These are phyloP conservation scores for Gilbertella persicaria DNA, from an alignment of 371 early-diverging fungal species.

Conservation along the genomic window DNA sequence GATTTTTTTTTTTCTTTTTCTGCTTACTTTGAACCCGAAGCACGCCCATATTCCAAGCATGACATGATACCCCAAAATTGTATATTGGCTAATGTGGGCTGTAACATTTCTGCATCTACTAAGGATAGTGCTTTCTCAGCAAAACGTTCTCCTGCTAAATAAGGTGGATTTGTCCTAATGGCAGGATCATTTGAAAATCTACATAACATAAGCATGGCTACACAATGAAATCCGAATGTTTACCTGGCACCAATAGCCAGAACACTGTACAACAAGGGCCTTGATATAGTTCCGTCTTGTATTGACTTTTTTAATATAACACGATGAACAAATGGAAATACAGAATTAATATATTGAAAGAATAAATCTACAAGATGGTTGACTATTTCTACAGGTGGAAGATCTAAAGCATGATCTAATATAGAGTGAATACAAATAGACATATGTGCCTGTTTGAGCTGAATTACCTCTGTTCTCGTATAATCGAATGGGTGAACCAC, in stretches of 20 bases:
- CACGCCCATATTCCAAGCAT: constrained; percentile 62
- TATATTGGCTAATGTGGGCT: constrained; percentile 56
- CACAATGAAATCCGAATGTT: not conserved
- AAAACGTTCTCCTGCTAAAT: constrained; percentile 45
- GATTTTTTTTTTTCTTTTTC: too few relatives aligned
- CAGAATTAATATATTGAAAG: constrained; percentile 56
- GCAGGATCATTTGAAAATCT: constrained; percentile 44
- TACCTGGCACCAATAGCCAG: constrained; percentile 50
- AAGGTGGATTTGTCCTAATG: constrained; percentile 44
- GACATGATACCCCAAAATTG: constrained; percentile 64
- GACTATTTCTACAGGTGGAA: constrained; percentile 48
- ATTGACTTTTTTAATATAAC: constrained; percentile 29
- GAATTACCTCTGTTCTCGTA: constrained; percentile 18
- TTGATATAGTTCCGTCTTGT: constrained; percentile 33
- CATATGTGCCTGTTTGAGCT: not conserved
- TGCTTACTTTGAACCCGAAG: constrained; percentile 55
- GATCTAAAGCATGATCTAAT: constrained; percentile 20
- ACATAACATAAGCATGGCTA: not conserved
- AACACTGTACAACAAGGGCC: constrained; percentile 42
- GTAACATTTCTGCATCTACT: constrained; percentile 41
- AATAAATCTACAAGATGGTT: constrained; percentile 59
- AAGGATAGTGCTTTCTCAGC: constrained; percentile 42
- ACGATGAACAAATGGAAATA: constrained; percentile 58
- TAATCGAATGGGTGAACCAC: constrained; percentile 20
- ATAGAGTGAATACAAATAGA: not conserved